Evolutionary conservation across 352 stramenopile genomes (phyloP), one percentile per base, ranked within the genome.

Genomic region (Phytophthora quininea): DNA sequence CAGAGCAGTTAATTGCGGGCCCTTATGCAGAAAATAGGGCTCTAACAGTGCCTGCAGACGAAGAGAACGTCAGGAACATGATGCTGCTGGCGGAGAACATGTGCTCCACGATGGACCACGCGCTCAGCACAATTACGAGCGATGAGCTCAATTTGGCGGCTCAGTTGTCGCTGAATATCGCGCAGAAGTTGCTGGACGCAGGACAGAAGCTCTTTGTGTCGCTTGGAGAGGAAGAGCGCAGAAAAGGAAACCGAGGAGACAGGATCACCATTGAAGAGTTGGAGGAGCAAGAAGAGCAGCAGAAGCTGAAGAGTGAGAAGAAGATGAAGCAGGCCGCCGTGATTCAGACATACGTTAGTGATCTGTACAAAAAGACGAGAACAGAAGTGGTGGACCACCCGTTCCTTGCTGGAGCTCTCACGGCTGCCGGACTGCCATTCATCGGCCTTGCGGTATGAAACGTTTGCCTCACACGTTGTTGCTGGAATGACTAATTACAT

Each of bases 221-320:
- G 40, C 66, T 95, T 35, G 79, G 83, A 14, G 82, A 93, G 37
- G 83, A 95, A 54, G 76, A 90, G 45, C 70, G 74, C 15, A 57
- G 54, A 19, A 82, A 86, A 57, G 52, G 53, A 19, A 75, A 90
- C 52, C 80, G 80, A 3, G 58, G 73, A 1, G 72, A 87, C 30
- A 84, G 74, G 1, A 94, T 92, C 57, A 88, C 82, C 5, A 90
- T 94, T 49, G 86, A 94, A 62, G 84, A 94, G 46, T 56, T 93
- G 1, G 19, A 64, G 14, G 79, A 89, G 1, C 74, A 80, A 12
- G 63, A 72, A 8, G 64, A 57, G 30, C 45, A n/a, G 40, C n/a
- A 24, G 15, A 45, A 11, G 30, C 12, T 2, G 9, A 62, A 54
- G 54, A 30, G 59, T 47, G 66, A 38, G 3, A 43, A 37, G 31